Conservation (phyloP, 345 rosid species). For the Rubroshorea leprosula region DNA sequence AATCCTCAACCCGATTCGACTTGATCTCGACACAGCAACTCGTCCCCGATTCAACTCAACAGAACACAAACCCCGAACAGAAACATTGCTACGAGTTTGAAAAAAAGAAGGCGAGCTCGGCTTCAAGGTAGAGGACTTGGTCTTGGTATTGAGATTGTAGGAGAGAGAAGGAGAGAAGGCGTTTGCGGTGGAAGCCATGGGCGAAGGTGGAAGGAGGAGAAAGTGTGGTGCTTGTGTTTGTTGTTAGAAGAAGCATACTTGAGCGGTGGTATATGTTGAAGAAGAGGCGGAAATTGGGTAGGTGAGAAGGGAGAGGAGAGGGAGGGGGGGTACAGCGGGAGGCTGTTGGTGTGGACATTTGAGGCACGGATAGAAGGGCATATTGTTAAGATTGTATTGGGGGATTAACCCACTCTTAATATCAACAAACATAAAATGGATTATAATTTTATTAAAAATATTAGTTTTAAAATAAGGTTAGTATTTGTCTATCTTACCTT, state of each 20-base stretch:
- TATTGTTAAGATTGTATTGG: no score
- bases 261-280: background rate
- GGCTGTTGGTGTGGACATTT: background rate
- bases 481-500: no score
- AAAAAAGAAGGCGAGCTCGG: slow-evolving; percentile 21
- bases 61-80: slow-evolving; percentile 25
- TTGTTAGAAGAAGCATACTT: background rate
- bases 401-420: no score
- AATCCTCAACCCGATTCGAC: slow-evolving; percentile 21
- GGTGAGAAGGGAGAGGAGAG: background rate
- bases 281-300: background rate
- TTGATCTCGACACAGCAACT: slow-evolving; percentile 16
- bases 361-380: background rate
- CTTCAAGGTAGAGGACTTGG: slow-evolving; percentile 10
- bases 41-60: slow-evolving; percentile 24
- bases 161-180: slow-evolving; percentile 45
- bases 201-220: background rate
- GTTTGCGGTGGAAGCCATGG: slow-evolving; percentile 49
- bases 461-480: no score
- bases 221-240: background rate
- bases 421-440: no score
- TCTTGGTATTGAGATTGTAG: slow-evolving; percentile 16
- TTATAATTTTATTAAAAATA: no score
- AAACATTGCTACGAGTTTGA: slow-evolving; percentile 14
- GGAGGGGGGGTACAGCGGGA: background rate